phyloP scores from a whole-genome alignment of 2,329 filamentous ascomycete genomes.

The Xylaria digitata region DNA sequence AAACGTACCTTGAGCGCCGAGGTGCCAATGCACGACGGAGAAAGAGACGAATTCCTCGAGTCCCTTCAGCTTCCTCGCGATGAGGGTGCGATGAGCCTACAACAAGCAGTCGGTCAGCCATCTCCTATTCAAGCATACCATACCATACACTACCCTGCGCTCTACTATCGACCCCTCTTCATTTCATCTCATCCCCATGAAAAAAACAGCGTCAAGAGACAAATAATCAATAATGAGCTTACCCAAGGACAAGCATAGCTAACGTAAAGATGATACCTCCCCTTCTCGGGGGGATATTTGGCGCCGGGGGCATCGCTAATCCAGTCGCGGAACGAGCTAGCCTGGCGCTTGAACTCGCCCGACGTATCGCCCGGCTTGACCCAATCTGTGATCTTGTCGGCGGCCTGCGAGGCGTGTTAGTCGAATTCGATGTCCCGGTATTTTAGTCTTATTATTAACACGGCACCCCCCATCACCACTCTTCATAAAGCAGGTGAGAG shows the following conservation, averaged over 20 bases:
- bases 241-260: constrained; percentile 95
- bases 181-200: too few relatives aligned
- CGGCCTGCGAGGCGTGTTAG: constrained; percentile 33
- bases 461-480: too few relatives aligned
- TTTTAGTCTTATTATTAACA: not conserved
- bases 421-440: too few relatives aligned
- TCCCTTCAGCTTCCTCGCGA: constrained; percentile 90
- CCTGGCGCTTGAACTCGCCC: constrained; percentile 93
- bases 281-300: constrained; percentile 85
- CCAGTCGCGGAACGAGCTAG: constrained; percentile 82
- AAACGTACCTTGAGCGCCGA: constrained; percentile 66
- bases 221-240: constrained; percentile 34
- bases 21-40: constrained; percentile 93
- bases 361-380: constrained; percentile 79
- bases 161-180: too few relatives aligned
- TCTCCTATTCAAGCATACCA: not conserved
- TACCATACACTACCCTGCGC: too few relatives aligned
- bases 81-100: constrained; percentile 82
- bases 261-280: constrained; percentile 92
- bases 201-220: not conserved
- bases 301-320: constrained; percentile 79
- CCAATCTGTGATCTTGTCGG: constrained; percentile 80
- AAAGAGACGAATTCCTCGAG: constrained; percentile 83
- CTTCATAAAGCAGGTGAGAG: not conserved
- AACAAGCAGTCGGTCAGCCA: constrained; percentile 1